Base-by-base conservation (phyloP, 2,329 filamentous ascomycete genomes). In the Ramularia endophylla region DNA sequence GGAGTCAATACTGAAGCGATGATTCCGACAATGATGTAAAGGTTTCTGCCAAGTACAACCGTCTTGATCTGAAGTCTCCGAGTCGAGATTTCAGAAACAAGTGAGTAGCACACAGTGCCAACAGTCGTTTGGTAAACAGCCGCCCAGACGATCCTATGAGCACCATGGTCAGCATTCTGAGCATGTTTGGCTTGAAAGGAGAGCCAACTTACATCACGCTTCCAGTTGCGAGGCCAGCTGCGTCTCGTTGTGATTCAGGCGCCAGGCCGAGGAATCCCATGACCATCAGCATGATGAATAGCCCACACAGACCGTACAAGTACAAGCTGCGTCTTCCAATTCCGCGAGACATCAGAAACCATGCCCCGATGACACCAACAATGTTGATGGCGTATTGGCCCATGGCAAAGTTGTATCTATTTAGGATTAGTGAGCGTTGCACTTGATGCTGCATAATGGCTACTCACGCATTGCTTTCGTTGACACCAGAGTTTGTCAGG, bases 11-110 rank as follows among this genome's bases (percentile, higher is more conserved):
- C 83, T 37, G 80, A 82, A 59, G 81, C 86, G 55, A 94, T 67
- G 52, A 95, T 94, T 49, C 78, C 83, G 31, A 89, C 84, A 37
- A 94, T 69, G 57, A 92, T 89, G 71, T 70, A 73, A 9, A 87
- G 68, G 53, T 87, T 85, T 41, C 88, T 83, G 1, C 85, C 87
- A 2, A 95, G 75, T 1, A 92, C 88, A 16, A 94, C 84, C 0
- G 89, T 94, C 71, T 95, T 95, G 69, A 94, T 89, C 59, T 89
- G 84, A 25, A 95, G 73, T 2, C 88, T 77, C 11, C 85, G 78
- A 0, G 87, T 87, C 0, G 87, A 88, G 16, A 95, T 66, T 62
- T 95, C 88, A 1, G 85, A 79, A 4, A 95, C 88, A 8, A 95
- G 76, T 0, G 87, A 92, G 67, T 94, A 95, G 64, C 84, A 87